phyloP scores from a whole-genome alignment of 495 filamentous ascomycete genomes.

The Neurospora discreta region DNA sequence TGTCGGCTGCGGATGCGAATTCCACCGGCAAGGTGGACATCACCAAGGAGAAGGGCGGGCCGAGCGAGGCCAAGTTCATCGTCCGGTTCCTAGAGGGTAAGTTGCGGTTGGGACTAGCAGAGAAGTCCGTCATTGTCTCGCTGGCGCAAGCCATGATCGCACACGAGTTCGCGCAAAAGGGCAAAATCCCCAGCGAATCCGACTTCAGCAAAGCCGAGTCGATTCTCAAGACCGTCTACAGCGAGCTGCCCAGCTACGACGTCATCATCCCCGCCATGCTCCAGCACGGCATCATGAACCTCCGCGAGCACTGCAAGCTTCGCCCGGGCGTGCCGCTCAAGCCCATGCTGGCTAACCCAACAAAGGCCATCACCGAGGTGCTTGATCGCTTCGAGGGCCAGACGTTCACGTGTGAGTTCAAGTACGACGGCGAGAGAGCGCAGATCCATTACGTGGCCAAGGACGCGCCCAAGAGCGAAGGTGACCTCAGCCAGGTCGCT shows the following conservation, averaged over 20 bases:
- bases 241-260: slow-evolving; percentile 90
- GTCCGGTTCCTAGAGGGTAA: slow-evolving; percentile 92
- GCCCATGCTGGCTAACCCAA: slow-evolving; percentile 97
- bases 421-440: slow-evolving; percentile 93
- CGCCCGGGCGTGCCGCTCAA: slow-evolving; percentile 91
- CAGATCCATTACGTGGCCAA: slow-evolving; percentile 96
- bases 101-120: slow-evolving; percentile 78
- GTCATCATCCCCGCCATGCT: slow-evolving; percentile 85
- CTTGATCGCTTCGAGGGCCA: slow-evolving; percentile 93
- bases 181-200: slow-evolving; percentile 55
- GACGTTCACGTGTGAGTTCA: slow-evolving; percentile 96
- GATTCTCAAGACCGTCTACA: slow-evolving; percentile 83
- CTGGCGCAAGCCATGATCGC: slow-evolving; percentile 78
- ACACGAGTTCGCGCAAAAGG: slow-evolving; percentile 61
- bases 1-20: slow-evolving; percentile 72
- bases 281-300: slow-evolving; percentile 68
- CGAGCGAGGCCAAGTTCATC: slow-evolving; percentile 90
- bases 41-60: slow-evolving; percentile 81
- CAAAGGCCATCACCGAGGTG: slow-evolving; percentile 97
- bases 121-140: slow-evolving; percentile 81
- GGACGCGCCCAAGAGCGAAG: slow-evolving; percentile 39
- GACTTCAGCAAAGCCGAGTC: slow-evolving; percentile 74
- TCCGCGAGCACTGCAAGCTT: slow-evolving; percentile 80
- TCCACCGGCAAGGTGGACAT: slow-evolving; percentile 73
- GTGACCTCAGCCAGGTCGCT: slow-evolving; percentile 37